phyloP scores from a whole-genome alignment of 768 basidiomycete genomes.

The Mycena belliarum region DNA sequence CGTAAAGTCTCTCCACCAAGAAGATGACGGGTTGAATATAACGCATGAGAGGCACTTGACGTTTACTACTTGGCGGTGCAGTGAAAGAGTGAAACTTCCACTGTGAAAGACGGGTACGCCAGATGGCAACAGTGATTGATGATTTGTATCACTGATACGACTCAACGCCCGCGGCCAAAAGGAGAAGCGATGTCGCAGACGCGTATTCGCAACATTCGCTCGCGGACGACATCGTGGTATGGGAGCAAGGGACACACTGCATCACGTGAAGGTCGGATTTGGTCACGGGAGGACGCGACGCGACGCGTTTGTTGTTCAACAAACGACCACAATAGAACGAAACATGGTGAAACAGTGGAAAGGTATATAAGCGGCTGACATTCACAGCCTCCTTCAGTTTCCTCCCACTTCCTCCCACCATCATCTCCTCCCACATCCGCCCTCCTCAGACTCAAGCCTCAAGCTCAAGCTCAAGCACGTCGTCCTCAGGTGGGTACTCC shows the following conservation, averaged over 20 bases:
- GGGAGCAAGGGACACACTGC: not conserved
- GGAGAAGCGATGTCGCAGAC: not conserved
- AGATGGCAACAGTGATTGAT: not conserved
- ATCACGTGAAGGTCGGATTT: not conserved
- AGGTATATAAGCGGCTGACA: not conserved
- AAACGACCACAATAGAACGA: not conserved
- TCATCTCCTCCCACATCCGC: not conserved
- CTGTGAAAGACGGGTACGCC: too few species aligned
- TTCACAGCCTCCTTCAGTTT: not conserved
- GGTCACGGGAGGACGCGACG: not conserved
- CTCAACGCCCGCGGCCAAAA: slow-evolving; percentile 6
- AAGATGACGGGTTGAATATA: too few species aligned
- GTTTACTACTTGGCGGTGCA: too few species aligned
- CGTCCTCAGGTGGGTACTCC: not conserved
- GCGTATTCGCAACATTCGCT: not conserved
- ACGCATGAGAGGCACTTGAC: too few species aligned
- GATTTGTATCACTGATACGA: not conserved
- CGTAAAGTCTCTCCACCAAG: too few species aligned
- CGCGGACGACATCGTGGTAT: not conserved
- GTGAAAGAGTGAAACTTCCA: too few species aligned
- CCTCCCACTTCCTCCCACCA: not conserved
- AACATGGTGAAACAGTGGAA: not conserved
- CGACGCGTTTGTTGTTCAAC: not conserved
- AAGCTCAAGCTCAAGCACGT: not conserved
- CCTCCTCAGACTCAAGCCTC: not conserved